Conservation (phyloP, 1,284 basidiomycete species). For the Apiotrichum brassicae region DNA sequence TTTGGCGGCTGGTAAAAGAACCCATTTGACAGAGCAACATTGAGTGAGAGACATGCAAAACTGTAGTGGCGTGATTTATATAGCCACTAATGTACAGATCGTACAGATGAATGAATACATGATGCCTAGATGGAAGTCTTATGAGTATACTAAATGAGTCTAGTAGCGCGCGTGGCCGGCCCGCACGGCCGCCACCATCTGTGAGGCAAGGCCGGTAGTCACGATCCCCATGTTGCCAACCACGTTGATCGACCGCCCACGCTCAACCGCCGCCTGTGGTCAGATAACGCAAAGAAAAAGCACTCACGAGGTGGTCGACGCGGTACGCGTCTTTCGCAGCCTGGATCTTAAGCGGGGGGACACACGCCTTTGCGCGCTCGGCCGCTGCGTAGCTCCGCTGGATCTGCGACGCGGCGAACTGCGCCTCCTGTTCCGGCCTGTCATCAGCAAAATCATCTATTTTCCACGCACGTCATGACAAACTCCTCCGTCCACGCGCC, state of each 20-base stretch:
- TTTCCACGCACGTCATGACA: conserved; percentile 13
- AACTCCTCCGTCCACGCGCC: conserved; percentile 18
- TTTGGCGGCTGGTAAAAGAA: not conserved
- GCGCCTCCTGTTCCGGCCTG: conserved; percentile 14
- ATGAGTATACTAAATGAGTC: not conserved
- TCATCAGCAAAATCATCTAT: not conserved
- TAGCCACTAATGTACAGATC: too few species aligned
- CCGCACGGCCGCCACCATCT: conserved; percentile 14
- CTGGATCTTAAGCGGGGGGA: conserved; percentile 24
- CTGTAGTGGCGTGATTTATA: too few species aligned
- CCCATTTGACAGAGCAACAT: not conserved
- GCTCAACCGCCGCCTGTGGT: not conserved
- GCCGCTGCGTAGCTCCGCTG: conserved; percentile 2
- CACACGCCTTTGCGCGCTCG: conserved; percentile 2
- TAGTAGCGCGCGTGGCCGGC: conserved; percentile 3
- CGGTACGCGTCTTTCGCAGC: conserved; percentile 27
- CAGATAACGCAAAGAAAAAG: not conserved
- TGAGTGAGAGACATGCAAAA: too few species aligned
- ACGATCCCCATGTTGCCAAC: conserved; percentile 12
- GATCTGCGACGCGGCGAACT: conserved; percentile 5
- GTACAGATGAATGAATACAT: too few species aligned
- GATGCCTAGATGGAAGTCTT: too few species aligned
- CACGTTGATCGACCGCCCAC: conserved; percentile 6
- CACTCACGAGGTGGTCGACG: conserved; percentile 22
- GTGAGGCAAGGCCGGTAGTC: conserved; percentile 11